A percentile compares a stretch with the other conserved stretches of the same genome.
Conservation (phyloP, 2,329 filamentous ascomycete genomes). For the Penicillium polonicum region DNA sequence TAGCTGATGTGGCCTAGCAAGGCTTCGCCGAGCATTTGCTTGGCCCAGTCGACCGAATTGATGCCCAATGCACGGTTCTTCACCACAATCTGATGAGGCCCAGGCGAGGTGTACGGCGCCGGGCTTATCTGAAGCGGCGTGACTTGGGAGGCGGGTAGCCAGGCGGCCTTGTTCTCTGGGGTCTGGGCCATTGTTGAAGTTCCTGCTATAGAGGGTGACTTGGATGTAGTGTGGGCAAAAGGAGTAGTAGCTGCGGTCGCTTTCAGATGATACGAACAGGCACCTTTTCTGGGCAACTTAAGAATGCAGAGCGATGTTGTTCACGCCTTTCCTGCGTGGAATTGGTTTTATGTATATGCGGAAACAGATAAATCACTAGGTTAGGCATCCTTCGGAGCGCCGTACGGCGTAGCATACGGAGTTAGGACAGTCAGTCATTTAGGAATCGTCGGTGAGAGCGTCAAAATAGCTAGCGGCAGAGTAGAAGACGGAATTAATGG, state of each 20-base stretch:
- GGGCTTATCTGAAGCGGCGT: background rate
- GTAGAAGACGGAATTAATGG: background rate
- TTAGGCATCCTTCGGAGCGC: background rate
- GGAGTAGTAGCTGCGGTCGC: background rate
- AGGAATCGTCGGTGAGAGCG: too few relatives aligned
- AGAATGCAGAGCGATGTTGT: background rate
- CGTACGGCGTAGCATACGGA: background rate
- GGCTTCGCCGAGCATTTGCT: background rate
- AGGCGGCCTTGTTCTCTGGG: background rate
- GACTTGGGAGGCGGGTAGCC: background rate
- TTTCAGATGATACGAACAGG: background rate
- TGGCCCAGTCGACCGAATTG: background rate
- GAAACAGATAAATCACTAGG: background rate
- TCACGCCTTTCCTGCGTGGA: background rate
- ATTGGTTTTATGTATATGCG: background rate
- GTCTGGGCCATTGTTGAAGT: background rate
- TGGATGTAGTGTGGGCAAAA: background rate
- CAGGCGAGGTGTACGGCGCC: background rate
- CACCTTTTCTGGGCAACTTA: too few relatives aligned
- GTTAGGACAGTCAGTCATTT: background rate
- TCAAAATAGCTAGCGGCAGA: too few relatives aligned
- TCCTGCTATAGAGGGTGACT: background rate
- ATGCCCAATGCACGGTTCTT: background rate
- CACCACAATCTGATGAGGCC: background rate
- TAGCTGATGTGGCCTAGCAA: constrained; percentile 3